Conservation (phyloP, 768 basidiomycete genomes). For the Coprinopsis marcescibilis region DNA sequence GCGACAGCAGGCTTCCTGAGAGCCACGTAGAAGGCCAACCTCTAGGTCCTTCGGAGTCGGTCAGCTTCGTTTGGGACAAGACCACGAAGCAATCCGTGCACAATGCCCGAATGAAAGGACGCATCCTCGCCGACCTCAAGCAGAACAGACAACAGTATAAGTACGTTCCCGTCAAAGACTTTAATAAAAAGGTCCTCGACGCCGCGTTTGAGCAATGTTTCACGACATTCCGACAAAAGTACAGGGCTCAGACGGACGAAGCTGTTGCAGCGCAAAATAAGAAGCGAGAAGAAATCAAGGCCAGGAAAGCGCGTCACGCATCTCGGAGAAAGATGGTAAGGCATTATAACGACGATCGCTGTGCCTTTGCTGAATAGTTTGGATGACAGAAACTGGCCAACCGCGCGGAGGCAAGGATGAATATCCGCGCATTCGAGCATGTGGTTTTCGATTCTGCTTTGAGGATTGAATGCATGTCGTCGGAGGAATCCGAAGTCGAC, state of each 20-base stretch:
- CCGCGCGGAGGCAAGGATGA: constrained; percentile 56
- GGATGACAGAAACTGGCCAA: constrained; percentile 56
- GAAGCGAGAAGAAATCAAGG: constrained; percentile 55
- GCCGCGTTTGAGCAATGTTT: constrained; percentile 66
- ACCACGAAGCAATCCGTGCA: constrained; percentile 71
- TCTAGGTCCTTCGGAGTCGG: constrained; percentile 42
- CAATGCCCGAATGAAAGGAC: constrained; percentile 65
- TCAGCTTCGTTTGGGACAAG: constrained; percentile 78
- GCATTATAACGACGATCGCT: constrained; percentile 19
- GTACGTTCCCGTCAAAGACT: constrained; percentile 61
- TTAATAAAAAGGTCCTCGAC: constrained; percentile 55
- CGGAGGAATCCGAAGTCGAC: constrained; percentile 74
- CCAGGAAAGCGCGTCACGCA: constrained; percentile 53
- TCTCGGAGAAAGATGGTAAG: constrained; percentile 59
- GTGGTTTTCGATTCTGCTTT: constrained; percentile 65
- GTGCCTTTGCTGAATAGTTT: constrained; percentile 10
- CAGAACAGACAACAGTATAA: constrained; percentile 51
- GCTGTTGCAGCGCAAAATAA: constrained; percentile 36
- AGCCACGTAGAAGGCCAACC: constrained; percentile 51
- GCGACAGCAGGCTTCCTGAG: constrained; percentile 55
- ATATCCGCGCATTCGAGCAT: constrained; percentile 49
- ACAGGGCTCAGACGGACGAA: constrained; percentile 50
- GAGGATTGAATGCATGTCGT: constrained; percentile 74
- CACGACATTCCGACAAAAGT: constrained; percentile 64
- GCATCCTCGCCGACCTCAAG: constrained; percentile 55